Conservation (phyloP, 129 eudicot species). For the Flaveria brownii region DNA sequence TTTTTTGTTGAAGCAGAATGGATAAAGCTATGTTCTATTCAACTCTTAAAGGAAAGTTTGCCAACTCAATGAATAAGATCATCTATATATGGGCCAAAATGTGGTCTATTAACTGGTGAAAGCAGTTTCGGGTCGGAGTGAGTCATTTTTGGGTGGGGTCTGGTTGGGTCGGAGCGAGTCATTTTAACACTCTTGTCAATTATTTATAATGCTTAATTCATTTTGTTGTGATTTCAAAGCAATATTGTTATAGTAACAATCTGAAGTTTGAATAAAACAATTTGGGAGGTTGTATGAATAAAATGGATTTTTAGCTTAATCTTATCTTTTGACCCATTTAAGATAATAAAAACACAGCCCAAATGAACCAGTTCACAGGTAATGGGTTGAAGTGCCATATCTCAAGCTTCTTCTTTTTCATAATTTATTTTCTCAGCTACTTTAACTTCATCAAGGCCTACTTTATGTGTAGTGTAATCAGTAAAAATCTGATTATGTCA, state of each 20-base stretch:
- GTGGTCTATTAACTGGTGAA: background rate
- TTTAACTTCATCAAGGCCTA: background rate
- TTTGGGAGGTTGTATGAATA: background rate
- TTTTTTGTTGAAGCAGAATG: background rate
- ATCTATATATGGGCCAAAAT: background rate
- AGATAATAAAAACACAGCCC: background rate
- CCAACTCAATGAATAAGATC: background rate
- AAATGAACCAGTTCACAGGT: background rate
- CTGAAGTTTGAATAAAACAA: background rate
- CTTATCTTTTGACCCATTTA: background rate
- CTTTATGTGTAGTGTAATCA: background rate
- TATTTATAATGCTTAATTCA: background rate
- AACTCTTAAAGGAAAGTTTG: background rate
- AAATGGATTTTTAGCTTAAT: background rate
- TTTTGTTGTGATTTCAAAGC: background rate
- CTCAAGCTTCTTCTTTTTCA: background rate
- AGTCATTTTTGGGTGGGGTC: background rate
- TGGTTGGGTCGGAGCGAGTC: background rate
- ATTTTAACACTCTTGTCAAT: background rate
- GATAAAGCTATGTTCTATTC: background rate
- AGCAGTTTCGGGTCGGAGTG: background rate
- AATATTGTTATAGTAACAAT: background rate
- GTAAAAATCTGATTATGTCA: background rate
- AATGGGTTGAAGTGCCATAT: slow-evolving; percentile 5
- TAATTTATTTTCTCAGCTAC: background rate